phyloP scores from a whole-genome alignment of 176 grass and related monocot genomes.

The Cenchrus purpureus region DNA sequence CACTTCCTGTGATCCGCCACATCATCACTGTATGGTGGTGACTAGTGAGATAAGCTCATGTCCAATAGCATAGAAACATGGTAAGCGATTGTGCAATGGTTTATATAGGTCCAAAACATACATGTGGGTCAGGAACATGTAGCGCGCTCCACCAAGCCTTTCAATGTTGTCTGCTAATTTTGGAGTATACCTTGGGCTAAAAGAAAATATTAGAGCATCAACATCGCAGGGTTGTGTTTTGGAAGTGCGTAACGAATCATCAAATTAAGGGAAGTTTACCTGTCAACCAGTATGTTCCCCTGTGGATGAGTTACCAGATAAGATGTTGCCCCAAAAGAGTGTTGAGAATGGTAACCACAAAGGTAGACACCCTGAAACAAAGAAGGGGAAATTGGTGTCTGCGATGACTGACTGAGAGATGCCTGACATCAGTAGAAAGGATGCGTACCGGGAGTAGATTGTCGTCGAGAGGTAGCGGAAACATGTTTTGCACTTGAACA shows the following conservation, averaged over 20 bases:
- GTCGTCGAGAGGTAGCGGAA: conserved; percentile 70
- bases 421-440: background rate
- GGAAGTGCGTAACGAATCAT: background rate
- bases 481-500: conserved; percentile 71
- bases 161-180: conserved; percentile 57
- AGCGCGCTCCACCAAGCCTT: conserved; percentile 74
- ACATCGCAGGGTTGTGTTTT: background rate
- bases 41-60: background rate
- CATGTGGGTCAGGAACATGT: conserved; percentile 92
- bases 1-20: conserved; percentile 87
- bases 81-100: background rate
- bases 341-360: conserved; percentile 80
- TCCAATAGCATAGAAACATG: conserved; percentile 13
- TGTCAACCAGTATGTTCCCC: conserved; percentile 90
- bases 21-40: conserved; percentile 69
- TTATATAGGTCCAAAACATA: conserved; percentile 38
- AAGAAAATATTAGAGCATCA: conserved; percentile 12
- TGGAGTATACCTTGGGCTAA: conserved; percentile 71
- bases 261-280: conserved; percentile 46
- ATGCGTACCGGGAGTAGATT: conserved; percentile 53
- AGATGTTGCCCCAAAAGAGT: conserved; percentile 77
- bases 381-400: no score
- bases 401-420: background rate
- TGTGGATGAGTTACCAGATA: conserved; percentile 78
- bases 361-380: conserved; percentile 73